Conservation (phyloP, 2,329 filamentous ascomycete genomes). For the Fusarium fujikuroi region DNA sequence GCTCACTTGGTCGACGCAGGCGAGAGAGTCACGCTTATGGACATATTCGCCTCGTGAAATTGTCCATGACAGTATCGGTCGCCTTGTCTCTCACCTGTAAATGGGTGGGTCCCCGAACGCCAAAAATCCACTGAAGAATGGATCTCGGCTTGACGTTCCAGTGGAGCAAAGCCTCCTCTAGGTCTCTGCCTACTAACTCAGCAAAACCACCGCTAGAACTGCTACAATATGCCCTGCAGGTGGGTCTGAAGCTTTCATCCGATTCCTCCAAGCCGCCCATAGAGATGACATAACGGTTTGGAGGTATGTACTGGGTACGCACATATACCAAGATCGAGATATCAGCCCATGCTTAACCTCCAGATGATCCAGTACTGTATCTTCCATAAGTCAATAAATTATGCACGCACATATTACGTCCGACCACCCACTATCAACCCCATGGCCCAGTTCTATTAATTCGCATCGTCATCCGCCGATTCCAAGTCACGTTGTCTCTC, state of each 20-base stretch:
- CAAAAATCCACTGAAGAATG: conserved; percentile 16
- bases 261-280: background rate
- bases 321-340: conserved; percentile 22
- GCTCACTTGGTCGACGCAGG: conserved; percentile 32
- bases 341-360: conserved; percentile 18
- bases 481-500: conserved; percentile 35
- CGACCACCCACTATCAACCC: background rate
- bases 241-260: conserved; percentile 11
- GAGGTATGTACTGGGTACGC: background rate
- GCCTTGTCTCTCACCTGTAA: conserved; percentile 24
- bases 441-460: conserved; percentile 9
- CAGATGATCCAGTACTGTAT: conserved; percentile 20
- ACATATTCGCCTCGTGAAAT: conserved; percentile 19
- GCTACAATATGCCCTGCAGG: conserved; percentile 22
- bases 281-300: conserved; percentile 4
- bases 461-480: conserved; percentile 28
- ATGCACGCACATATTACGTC: background rate
- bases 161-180: conserved; percentile 10
- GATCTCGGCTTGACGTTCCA: conserved; percentile 23
- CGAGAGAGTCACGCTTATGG: conserved; percentile 27
- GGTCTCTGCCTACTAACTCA: background rate
- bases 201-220: background rate
- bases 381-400: background rate
- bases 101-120: conserved; percentile 14
- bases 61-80: conserved; percentile 38